phyloP scores from a whole-genome alignment of 2,329 filamentous ascomycete species.

The Fusarium haematococcum region DNA sequence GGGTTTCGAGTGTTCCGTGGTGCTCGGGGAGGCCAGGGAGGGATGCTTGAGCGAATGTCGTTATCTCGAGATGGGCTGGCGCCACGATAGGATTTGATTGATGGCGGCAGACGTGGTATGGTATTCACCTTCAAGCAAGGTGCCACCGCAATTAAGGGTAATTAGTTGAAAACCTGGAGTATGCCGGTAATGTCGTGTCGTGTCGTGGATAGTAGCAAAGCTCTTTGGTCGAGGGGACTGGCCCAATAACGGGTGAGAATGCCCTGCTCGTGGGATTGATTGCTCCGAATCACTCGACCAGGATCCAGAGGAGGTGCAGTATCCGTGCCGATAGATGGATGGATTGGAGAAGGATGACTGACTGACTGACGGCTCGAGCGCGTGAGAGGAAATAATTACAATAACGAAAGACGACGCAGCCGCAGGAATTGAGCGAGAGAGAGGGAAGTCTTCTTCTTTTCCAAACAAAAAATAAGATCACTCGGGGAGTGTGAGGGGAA shows the following conservation, averaged over 20 bases:
- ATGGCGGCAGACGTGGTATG: slow-evolving; percentile 1
- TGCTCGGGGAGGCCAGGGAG: slow-evolving; percentile 1
- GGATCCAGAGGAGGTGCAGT: slow-evolving; percentile 8
- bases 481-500: slow-evolving; percentile 25
- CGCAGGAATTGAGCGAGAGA: slow-evolving; percentile 21
- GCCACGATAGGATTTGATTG: slow-evolving; percentile 12
- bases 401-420: slow-evolving; percentile 34
- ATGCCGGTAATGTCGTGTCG: slow-evolving; percentile 1
- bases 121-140: slow-evolving; percentile 5
- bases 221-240: slow-evolving; percentile 14
- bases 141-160: slow-evolving; percentile 11
- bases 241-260: slow-evolving; percentile 11
- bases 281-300: slow-evolving; percentile 15
- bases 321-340: slow-evolving; percentile 4
- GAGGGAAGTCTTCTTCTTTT: slow-evolving; percentile 9
- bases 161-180: slow-evolving; percentile 27
- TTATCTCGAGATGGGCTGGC: slow-evolving; percentile 22
- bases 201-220: slow-evolving; percentile 12
- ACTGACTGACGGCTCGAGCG: slow-evolving; percentile 7
- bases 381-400: slow-evolving; percentile 16
- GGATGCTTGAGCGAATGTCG: slow-evolving; percentile 14
- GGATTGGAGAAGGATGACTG: slow-evolving; percentile 6
- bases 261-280: slow-evolving; percentile 24
- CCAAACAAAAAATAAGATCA: slow-evolving; percentile 13
- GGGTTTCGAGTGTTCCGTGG: slow-evolving; percentile 14